A percentile compares a stretch with the other conserved stretches of the same genome.
Conservation (phyloP, 106 monocot genomes). For the Allium fistulosum region DNA sequence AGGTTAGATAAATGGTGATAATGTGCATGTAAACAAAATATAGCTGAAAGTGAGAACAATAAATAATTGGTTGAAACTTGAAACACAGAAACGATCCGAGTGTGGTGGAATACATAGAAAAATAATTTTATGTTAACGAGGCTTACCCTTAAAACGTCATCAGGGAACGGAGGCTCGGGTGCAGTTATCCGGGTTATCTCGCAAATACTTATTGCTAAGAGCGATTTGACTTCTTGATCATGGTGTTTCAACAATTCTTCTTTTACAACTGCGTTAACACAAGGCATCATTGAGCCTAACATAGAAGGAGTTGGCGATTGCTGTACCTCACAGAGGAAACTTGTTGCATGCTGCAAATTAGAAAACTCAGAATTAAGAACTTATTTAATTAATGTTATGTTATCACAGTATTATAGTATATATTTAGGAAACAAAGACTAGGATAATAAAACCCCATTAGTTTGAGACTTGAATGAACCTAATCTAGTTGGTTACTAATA, state of each 20-base stretch:
- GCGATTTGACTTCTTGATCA: slow-evolving; percentile 81
- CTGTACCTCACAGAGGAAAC: slow-evolving; percentile 59
- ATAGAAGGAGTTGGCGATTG: slow-evolving; percentile 68
- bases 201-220: slow-evolving; percentile 85
- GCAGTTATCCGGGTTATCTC: slow-evolving; percentile 95
- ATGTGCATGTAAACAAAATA: too few species aligned
- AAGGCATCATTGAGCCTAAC: slow-evolving; percentile 59
- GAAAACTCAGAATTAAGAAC: background rate
- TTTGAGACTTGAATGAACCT: too few species aligned
- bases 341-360: slow-evolving; percentile 62
- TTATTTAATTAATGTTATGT: too few species aligned
- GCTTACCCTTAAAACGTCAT: slow-evolving; percentile 80
- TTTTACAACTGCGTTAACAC: slow-evolving; percentile 64
- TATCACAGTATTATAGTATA: too few species aligned
- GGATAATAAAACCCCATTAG: too few species aligned
- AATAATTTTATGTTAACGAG: too few species aligned
- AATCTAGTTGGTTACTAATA: too few species aligned
- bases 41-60: too few species aligned
- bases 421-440: background rate
- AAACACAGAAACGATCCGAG: too few species aligned
- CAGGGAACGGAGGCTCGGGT: slow-evolving; percentile 90
- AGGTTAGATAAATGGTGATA: too few species aligned
- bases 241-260: slow-evolving; percentile 71
- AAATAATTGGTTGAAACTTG: too few species aligned
- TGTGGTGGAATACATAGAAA: too few species aligned